Evolutionary conservation across 148 eudicot species (phyloP).

Genomic region (Vaccinium corymbosum): DNA sequence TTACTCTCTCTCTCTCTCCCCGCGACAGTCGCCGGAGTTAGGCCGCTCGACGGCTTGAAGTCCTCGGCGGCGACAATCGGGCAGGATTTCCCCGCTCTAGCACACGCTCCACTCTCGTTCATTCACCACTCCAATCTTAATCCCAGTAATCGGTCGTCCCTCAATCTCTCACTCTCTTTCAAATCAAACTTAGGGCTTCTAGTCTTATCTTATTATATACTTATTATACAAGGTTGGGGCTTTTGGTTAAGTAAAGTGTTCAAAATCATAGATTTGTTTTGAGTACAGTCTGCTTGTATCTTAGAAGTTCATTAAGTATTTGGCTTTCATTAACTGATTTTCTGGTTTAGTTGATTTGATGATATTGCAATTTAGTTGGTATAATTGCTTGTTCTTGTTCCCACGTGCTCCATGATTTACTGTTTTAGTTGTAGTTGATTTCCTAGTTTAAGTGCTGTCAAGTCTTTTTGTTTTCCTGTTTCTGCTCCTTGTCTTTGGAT

Average conservation of each 20-base stretch:
- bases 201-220: background rate
- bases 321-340: background rate
- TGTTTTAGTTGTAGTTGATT: background rate
- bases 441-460: background rate
- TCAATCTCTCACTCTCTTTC: background rate
- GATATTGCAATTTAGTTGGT: background rate
- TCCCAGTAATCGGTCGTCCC: background rate
- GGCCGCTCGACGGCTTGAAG: background rate
- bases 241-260: background rate
- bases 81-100: background rate
- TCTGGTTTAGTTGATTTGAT: background rate
- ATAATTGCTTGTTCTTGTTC: background rate
- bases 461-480: background rate
- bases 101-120: background rate
- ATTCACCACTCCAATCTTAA: background rate
- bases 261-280: background rate
- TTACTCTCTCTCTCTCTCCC: background rate
- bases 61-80: background rate
- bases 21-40: background rate
- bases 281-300: background rate
- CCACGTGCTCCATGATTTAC: background rate
- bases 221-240: background rate
- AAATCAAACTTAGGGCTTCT: background rate
- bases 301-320: background rate
- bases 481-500: background rate